Evolutionary conservation across 768 basidiomycete genomes (phyloP), one percentile per base, ranked within the genome.

Genomic region (Russula lepida): DNA sequence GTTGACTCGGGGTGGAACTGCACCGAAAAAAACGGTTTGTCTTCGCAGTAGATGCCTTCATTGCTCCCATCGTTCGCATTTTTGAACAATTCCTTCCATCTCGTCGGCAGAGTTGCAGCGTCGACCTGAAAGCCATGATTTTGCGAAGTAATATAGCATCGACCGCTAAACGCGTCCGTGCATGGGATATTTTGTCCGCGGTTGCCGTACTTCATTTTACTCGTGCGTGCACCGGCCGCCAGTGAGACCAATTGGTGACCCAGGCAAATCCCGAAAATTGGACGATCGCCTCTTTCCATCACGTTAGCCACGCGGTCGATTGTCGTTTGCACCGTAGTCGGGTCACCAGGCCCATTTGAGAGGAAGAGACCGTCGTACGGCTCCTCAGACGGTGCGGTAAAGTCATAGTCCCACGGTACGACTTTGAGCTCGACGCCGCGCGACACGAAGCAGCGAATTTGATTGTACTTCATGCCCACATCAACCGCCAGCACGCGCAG

Each of bases 391-490:
- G 73, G 65, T 21, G 76, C 61, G 28, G 89, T 76, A 72, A 95
- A 92, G 74, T 98, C 89, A 72, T 95, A 91, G 71, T 98, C 80
- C 95, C 95, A 99, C 28, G 97, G 95, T 8, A 98, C 90, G 55
- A 98, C 92, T 75, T 98, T 98, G 71, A 98, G 79, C 73, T 98
- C 92, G 37, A 98, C 84, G 52, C 97, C 97, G 35, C 97, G 88
- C 39, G 84, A 79, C 46, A 83, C 84, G 76, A 99, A 98, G 78
- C 97, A 99, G 35, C 97, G 83, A 68, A 98, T 94, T 74, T 99
- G 97, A 74, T 98, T 98, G 78, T 90, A 97, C 75, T 99, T 99
- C 92, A 98, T 98, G n/a, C 97, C 97, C 54, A 98, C 95, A 71
- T 99, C 97, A 60, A 98, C 76, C 6, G 92, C 93, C 17, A 99